Percentiles rank a stretch among this genome's conserved stretches.
These are phyloP conservation scores for Claviceps sp. DNA, from an alignment of 2,329 filamentous ascomycete genomes.

Conservation along the genomic window DNA sequence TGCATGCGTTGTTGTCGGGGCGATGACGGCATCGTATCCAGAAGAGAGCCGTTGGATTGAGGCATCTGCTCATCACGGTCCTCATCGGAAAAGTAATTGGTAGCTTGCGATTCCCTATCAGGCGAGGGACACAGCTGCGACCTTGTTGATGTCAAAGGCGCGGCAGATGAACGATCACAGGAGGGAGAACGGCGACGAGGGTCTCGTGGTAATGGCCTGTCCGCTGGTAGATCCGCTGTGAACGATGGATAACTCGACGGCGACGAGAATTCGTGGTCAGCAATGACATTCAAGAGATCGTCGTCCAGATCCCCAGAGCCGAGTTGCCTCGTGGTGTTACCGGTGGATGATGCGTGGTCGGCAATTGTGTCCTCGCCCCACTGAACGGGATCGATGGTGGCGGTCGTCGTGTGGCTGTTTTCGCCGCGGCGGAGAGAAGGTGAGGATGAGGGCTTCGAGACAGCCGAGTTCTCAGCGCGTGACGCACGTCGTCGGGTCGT, in stretches of 20 bases:
- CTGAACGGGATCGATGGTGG: conserved; percentile 1
- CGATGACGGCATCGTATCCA: conserved; percentile 16
- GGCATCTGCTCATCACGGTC: conserved; percentile 14
- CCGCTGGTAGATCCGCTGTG: conserved; percentile 1
- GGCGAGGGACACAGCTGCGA: conserved; percentile 9
- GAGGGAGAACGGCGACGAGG: conserved; percentile 5
- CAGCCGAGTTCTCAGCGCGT: background rate
- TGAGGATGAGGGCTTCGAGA: background rate
- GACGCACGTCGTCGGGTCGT: background rate
- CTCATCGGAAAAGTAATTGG: conserved; percentile 15
- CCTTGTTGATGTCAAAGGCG: conserved; percentile 10
- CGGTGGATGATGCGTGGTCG: background rate
- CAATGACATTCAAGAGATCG: conserved; percentile 14
- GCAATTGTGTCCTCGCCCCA: conserved; percentile 8
- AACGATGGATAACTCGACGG: conserved; percentile 23
- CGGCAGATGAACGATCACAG: conserved; percentile 9
- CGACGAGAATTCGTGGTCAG: conserved; percentile 20
- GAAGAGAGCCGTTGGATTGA: conserved; percentile 16
- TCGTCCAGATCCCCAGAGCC: conserved; percentile 9
- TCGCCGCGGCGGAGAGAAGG: background rate
- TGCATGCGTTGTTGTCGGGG: background rate
- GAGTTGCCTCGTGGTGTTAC: background rate
- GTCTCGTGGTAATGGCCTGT: conserved; percentile 2
- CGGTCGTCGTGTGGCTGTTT: background rate
- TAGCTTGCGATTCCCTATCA: conserved; percentile 13